These are phyloP conservation scores for Komagataella pseudopastoris DNA, from an alignment of 805 yeast genomes.

Conservation along the genomic window DNA sequence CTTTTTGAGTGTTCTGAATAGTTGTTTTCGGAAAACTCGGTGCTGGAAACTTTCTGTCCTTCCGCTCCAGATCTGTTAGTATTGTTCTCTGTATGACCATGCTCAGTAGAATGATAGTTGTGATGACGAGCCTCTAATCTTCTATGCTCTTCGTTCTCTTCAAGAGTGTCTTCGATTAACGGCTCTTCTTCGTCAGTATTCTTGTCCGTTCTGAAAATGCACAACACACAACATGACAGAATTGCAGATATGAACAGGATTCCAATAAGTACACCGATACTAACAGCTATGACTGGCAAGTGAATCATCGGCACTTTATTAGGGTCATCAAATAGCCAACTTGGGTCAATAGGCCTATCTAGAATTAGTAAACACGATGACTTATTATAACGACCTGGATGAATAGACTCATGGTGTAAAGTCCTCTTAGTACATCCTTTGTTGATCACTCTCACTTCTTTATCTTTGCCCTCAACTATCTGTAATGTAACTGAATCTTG, in stretches of 20 bases:
- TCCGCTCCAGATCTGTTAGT: background rate
- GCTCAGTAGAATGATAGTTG: background rate
- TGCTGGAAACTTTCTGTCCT: background rate
- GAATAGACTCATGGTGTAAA: background rate
- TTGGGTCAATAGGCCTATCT: constrained; percentile 53
- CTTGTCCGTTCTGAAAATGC: constrained; percentile 15
- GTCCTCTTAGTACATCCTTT: constrained; percentile 38
- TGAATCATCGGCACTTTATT: constrained; percentile 19
- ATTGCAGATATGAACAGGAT: constrained; percentile 24
- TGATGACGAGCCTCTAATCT: background rate
- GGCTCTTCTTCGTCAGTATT: constrained; percentile 1
- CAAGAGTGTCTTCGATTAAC: background rate
- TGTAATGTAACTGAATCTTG: constrained; percentile 23
- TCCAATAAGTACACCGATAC: constrained; percentile 55
- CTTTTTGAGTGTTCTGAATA: constrained; percentile 16
- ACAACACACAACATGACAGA: constrained; percentile 21
- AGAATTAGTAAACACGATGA: constrained; percentile 31
- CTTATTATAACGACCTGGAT: background rate
- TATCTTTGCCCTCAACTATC: constrained; percentile 33
- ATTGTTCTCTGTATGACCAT: background rate
- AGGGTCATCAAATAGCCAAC: constrained; percentile 36
- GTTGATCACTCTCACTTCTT: constrained; percentile 42
- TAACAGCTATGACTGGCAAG: constrained; percentile 55
- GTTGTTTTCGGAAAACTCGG: constrained; percentile 10
- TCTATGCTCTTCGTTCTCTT: background rate